A percentile compares a stretch with the other conserved stretches of the same genome.
Evolutionary conservation across 176 grass and related monocot species (phyloP).

Genomic region (Tillandsia leiboldiana): DNA sequence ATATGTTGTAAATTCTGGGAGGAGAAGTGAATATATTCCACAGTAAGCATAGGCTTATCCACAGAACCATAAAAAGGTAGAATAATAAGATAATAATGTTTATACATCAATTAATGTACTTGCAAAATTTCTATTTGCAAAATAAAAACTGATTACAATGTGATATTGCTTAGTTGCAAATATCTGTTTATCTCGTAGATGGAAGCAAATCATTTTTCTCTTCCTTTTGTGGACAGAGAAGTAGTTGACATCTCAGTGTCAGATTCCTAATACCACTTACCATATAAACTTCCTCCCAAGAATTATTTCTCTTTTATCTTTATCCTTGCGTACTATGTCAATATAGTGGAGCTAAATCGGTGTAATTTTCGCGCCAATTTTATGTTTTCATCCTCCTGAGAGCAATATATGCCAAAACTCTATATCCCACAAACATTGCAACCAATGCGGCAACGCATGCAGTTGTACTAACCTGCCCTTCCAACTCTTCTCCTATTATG

Average conservation of each 20-base stretch:
- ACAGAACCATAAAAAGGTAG: neutral
- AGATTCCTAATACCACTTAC: neutral
- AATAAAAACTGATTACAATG: constrained; percentile 27
- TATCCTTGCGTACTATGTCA: too few relatives aligned
- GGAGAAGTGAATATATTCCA: neutral
- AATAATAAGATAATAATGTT: constrained; percentile 2
- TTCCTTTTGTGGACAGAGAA: neutral
- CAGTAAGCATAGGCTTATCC: neutral
- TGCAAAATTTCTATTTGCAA: constrained; percentile 10
- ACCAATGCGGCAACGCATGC: constrained; percentile 34
- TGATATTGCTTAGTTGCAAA: constrained; percentile 16
- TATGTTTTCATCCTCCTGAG: constrained; percentile 43
- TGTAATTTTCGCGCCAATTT: neutral
- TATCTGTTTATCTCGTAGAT: neutral
- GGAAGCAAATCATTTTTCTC: neutral
- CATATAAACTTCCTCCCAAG: neutral
- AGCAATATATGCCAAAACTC: constrained; percentile 65
- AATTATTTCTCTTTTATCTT: neutral
- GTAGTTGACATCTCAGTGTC: neutral
- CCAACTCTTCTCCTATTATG: neutral
- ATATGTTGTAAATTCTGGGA: too few relatives aligned
- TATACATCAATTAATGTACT: constrained; percentile 10
- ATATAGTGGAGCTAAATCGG: neutral
- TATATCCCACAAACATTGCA: constrained; percentile 71
- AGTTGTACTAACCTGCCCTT: constrained; percentile 12